These are phyloP conservation scores for Castanea mollissima DNA, from an alignment of 306 rosid genomes.

Conservation along the genomic window DNA sequence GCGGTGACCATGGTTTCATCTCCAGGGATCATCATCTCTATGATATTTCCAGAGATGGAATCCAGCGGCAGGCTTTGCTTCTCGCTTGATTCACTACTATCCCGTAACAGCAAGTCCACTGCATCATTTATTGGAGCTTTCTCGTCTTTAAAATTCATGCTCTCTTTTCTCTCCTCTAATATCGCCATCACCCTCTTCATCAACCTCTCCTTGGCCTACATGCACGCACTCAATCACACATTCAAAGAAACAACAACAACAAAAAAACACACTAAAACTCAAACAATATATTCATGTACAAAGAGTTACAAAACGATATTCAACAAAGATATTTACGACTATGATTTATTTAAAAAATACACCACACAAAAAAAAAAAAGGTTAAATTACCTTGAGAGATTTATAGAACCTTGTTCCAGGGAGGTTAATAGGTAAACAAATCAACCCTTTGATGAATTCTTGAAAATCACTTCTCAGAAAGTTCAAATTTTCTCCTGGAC, in stretches of 20 bases:
- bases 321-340: too few relatives aligned
- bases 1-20: slow-evolving; percentile 90
- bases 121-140: slow-evolving; percentile 45
- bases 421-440: slow-evolving; percentile 79
- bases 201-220: slow-evolving; percentile 74
- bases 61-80: slow-evolving; percentile 40
- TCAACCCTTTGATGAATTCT: slow-evolving; percentile 81
- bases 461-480: slow-evolving; percentile 62
- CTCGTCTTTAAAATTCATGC: slow-evolving; percentile 1
- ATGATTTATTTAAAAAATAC: too few relatives aligned
- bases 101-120: slow-evolving; percentile 67
- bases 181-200: slow-evolving; percentile 61
- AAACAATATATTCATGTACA: too few relatives aligned
- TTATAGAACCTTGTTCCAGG: slow-evolving; percentile 83
- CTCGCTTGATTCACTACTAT: slow-evolving; percentile 33
- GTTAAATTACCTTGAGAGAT: slow-evolving; percentile 67
- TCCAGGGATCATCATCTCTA: slow-evolving; percentile 89
- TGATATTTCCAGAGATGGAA: slow-evolving; percentile 61
- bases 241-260: neutral
- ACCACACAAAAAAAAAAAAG: neutral
- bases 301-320: too few relatives aligned
- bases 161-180: slow-evolving; percentile 43
- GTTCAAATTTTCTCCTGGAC: slow-evolving; percentile 74
- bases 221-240: slow-evolving; percentile 3
- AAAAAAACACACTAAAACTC: neutral